Conservation (phyloP, 1,284 basidiomycete genomes). For the Ceratobasidium sp. region DNA sequence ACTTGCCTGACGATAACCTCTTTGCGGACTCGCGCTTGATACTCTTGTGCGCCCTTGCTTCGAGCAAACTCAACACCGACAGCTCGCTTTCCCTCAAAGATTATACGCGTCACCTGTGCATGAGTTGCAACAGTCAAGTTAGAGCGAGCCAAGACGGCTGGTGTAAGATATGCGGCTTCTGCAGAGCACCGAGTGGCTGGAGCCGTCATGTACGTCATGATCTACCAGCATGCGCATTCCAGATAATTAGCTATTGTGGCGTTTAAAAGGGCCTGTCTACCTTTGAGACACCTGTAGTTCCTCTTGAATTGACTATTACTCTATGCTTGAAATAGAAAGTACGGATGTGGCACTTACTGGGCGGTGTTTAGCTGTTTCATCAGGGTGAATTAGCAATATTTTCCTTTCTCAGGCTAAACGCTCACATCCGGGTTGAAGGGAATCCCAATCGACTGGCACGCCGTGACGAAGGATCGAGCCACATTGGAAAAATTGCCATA, state of each 20-base stretch:
- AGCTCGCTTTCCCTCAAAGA: constrained; percentile 55
- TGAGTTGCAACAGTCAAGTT: constrained; percentile 66
- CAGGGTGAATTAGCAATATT: neutral
- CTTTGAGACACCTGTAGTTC: constrained; percentile 60
- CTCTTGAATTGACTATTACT: constrained; percentile 44
- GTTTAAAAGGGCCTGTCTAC: constrained; percentile 46
- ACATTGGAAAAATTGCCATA: constrained; percentile 10
- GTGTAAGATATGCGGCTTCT: constrained; percentile 68
- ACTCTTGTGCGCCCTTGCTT: constrained; percentile 48
- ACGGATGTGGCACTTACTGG: no score
- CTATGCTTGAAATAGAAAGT: neutral
- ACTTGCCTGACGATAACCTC: constrained; percentile 62
- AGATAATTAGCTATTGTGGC: constrained; percentile 40
- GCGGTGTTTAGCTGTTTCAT: constrained; percentile 56
- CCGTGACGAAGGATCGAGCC: constrained; percentile 12
- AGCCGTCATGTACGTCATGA: constrained; percentile 27
- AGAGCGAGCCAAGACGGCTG: constrained; percentile 62
- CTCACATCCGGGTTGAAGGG: constrained; percentile 25
- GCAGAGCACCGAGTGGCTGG: constrained; percentile 45
- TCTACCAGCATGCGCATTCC: neutral
- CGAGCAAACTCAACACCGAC: constrained; percentile 64
- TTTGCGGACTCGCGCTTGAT: constrained; percentile 57
- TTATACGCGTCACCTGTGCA: constrained; percentile 60
- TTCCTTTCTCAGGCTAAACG: neutral
- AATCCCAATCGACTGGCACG: constrained; percentile 26